Percentiles rank a stretch among this genome's conserved stretches.
phyloP scores from a whole-genome alignment of 306 rosid species.

The Medicago lupulina region DNA sequence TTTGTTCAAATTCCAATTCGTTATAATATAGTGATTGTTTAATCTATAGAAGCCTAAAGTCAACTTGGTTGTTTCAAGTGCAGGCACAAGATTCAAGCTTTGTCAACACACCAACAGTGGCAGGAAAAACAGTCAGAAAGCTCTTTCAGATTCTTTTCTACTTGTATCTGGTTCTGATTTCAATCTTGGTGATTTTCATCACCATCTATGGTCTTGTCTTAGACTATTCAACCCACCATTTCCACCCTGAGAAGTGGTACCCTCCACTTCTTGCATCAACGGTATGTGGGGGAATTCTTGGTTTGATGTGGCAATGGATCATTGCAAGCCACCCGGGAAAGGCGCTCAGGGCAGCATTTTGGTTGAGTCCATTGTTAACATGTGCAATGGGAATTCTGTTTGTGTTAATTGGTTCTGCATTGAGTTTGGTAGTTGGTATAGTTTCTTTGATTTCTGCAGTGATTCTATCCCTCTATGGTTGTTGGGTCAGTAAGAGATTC shows the following conservation, averaged over 20 bases:
- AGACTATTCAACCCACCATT: constrained; percentile 53
- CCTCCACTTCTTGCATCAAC: constrained; percentile 64
- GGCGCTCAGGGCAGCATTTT: constrained; percentile 63
- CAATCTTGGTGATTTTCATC: constrained; percentile 50
- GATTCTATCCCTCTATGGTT: constrained; percentile 62
- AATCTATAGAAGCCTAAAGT: background rate
- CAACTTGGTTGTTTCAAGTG: constrained; percentile 34
- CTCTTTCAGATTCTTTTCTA: constrained; percentile 50
- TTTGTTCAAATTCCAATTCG: background rate
- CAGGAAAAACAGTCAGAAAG: constrained; percentile 39
- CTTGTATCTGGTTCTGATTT: constrained; percentile 52
- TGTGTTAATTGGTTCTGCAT: constrained; percentile 49
- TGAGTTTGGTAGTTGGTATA: constrained; percentile 52
- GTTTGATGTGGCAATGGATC: constrained; percentile 63
- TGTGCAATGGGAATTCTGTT: constrained; percentile 54
- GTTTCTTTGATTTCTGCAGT: constrained; percentile 55
- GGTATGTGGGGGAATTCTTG: constrained; percentile 55
- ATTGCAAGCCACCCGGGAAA: constrained; percentile 49
- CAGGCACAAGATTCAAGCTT: constrained; percentile 54
- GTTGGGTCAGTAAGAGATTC: constrained; percentile 69
- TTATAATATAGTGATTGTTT: background rate
- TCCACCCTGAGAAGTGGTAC: constrained; percentile 64
- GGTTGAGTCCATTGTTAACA: constrained; percentile 67
- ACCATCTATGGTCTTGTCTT: constrained; percentile 49
- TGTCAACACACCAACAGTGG: constrained; percentile 45